These are phyloP conservation scores for Straminergon stramineum DNA, from an alignment of 225 moss, liverwort and hornwort species.

Conservation along the genomic window DNA sequence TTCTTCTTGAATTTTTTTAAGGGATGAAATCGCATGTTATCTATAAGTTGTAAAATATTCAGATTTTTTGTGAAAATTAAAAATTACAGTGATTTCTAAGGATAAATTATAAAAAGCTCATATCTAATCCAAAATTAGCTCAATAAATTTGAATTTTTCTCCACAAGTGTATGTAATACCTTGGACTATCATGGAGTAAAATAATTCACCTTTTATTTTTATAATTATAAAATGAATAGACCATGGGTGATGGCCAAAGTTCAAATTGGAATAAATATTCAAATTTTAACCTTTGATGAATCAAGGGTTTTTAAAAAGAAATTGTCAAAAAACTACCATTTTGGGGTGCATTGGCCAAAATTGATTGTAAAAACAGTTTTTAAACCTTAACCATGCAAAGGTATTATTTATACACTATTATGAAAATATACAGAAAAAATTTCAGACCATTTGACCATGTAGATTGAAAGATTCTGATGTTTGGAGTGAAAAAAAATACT, in stretches of 20 bases:
- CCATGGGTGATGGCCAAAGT: not conserved
- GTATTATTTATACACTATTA: no score
- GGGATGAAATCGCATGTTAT: not conserved
- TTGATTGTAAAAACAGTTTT: not conserved
- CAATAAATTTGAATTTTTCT: not conserved
- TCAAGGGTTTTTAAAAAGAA: accelerated
- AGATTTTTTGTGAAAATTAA: not conserved
- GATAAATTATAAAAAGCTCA: not conserved
- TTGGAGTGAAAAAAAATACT: not conserved
- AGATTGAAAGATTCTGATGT: not conserved
- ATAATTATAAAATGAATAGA: not conserved
- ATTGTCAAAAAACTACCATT: not conserved
- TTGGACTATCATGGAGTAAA: not conserved
- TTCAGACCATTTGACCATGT: no score
- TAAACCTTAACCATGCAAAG: not conserved
- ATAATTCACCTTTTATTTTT: not conserved
- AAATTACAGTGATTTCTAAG: not conserved
- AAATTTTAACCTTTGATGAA: not conserved
- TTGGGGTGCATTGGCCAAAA: not conserved
- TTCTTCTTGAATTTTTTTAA: not conserved
- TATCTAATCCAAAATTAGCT: not conserved
- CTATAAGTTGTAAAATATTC: not conserved
- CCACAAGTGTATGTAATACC: accelerated
- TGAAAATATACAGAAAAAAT: no score
- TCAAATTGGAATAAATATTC: not conserved